phyloP scores from a whole-genome alignment of 176 grass and related monocot genomes.

The Rhynchospora pubera region DNA sequence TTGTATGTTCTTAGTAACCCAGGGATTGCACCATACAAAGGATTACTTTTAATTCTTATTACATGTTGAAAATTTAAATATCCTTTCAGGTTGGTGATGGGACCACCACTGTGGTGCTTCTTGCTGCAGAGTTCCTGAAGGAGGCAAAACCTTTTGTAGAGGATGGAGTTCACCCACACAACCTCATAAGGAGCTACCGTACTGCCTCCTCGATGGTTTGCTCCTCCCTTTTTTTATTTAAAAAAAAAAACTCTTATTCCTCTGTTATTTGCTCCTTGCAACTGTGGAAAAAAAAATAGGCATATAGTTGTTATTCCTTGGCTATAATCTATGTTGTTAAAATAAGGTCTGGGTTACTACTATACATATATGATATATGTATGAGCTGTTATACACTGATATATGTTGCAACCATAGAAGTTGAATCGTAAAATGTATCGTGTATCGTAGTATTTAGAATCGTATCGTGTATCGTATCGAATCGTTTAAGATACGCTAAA shows the following conservation, averaged over 20 bases:
- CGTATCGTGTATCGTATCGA: too few relatives aligned
- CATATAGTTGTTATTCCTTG: not conserved
- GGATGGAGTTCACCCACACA: slow-evolving; percentile 89
- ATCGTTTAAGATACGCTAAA: too few relatives aligned
- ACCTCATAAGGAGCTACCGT: slow-evolving; percentile 81
- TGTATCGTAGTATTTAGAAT: too few relatives aligned
- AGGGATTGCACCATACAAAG: not conserved
- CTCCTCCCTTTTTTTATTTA: not conserved
- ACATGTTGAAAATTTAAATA: slow-evolving; percentile 9
- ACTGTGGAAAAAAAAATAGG: not conserved
- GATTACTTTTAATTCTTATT: not conserved
- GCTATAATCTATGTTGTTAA: not conserved
- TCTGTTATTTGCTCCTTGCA: not conserved
- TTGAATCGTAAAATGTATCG: too few relatives aligned
- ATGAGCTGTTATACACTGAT: not conserved
- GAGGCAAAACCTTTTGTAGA: slow-evolving; percentile 98
- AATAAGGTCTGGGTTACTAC: not conserved
- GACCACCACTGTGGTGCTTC: slow-evolving; percentile 97
- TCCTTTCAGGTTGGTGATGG: slow-evolving; percentile 81
- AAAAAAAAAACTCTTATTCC: not conserved
- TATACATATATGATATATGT: not conserved
- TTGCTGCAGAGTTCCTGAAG: slow-evolving; percentile 83
- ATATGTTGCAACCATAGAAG: slow-evolving; percentile 10
- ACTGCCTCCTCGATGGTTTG: slow-evolving; percentile 50
- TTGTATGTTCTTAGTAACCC: not conserved